phyloP scores from a whole-genome alignment of 2,329 filamentous ascomycete species.

The Calonectria pteridis region DNA sequence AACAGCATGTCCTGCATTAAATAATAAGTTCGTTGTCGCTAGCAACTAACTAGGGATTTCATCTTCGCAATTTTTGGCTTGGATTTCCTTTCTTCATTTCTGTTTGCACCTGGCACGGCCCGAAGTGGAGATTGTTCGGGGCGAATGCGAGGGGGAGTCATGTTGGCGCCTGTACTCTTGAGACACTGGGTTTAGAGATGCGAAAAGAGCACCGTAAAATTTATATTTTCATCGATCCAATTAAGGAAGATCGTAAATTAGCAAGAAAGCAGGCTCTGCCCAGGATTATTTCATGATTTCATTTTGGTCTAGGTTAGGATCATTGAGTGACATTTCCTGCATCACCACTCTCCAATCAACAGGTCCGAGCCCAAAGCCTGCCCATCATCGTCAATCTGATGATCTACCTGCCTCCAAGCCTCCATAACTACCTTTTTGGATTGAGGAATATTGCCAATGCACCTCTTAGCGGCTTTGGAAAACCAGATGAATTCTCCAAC shows the following conservation, averaged over 20 bases:
- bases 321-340: background rate
- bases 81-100: background rate
- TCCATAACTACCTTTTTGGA: too few relatives aligned
- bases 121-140: background rate
- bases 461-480: too few relatives aligned
- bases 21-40: background rate
- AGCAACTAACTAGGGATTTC: background rate
- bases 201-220: background rate
- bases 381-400: too few relatives aligned
- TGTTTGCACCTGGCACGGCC: background rate
- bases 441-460: too few relatives aligned
- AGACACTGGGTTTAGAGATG: background rate
- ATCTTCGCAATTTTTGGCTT: background rate
- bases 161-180: background rate
- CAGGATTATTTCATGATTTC: background rate
- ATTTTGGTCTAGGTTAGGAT: background rate
- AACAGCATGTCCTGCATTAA: background rate
- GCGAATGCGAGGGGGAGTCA: background rate
- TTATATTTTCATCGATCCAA: background rate
- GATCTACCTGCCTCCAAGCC: too few relatives aligned
- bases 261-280: background rate
- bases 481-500: background rate
- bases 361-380: background rate
- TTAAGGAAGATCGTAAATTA: background rate
- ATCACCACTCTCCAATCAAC: background rate